These are phyloP conservation scores for Cladophialophora carrionii DNA, from an alignment of 2,329 filamentous ascomycete species.

Conservation along the genomic window DNA sequence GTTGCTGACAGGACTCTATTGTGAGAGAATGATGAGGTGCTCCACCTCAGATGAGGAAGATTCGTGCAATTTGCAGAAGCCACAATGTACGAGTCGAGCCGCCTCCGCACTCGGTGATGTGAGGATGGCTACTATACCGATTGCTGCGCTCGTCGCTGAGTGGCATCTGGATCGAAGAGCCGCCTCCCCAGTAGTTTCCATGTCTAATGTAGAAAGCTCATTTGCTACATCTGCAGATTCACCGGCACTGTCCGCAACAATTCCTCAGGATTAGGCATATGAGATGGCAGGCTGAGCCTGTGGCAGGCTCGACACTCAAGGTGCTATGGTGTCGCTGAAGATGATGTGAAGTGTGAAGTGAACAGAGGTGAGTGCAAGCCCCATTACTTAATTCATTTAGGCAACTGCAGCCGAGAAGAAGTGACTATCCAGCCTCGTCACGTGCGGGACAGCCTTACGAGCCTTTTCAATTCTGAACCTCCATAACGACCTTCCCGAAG, in stretches of 20 bases:
- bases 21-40: background rate
- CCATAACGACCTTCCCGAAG: conserved; percentile 59
- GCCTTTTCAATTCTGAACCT: conserved; percentile 3
- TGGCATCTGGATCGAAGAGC: background rate
- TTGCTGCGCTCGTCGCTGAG: background rate
- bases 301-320: background rate
- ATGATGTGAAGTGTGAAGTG: background rate
- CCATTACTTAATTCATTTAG: background rate
- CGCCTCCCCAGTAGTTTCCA: background rate
- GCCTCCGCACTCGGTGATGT: background rate
- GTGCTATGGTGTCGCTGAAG: background rate
- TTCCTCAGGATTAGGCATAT: background rate
- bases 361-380: background rate
- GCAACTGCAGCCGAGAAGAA: background rate
- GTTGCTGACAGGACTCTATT: background rate
- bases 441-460: background rate
- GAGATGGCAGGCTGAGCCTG: too few species aligned
- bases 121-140: background rate
- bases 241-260: background rate
- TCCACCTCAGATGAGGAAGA: background rate
- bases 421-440: background rate
- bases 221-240: background rate
- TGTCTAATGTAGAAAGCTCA: background rate
- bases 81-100: background rate
- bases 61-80: background rate